Base-by-base conservation (phyloP, 805 yeast genomes). In the Metahyphopichia silvanorum region DNA sequence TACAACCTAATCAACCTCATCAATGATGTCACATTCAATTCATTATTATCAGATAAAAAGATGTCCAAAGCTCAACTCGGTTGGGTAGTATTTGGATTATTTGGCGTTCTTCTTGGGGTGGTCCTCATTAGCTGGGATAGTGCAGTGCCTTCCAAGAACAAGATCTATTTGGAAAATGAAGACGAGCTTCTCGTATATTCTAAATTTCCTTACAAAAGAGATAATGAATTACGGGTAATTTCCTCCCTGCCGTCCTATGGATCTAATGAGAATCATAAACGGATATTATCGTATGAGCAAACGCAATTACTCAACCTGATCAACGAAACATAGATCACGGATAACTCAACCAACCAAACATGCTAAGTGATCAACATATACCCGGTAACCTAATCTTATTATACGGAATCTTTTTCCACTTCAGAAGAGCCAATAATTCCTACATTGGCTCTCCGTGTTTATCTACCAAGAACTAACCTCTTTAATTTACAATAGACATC, bases 31-130 rank as follows among this genome's bases (percentile, higher is more conserved):
- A 73, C 80, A 21, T 62, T 77, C 40, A 86, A 86, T 55, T 80
- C 84, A 12, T 55, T 84, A 25, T 64, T 83, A 6, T 71, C 77
- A 46, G 50, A 47, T 14, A 51, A 56, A 12, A 39, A 38, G 25
- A 57, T 66, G 51, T 43, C 58, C 5, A 74, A 71, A 37, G 57
- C 71, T 27, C 86, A 79, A 47, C 62, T 79, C 43, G 25, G 59
- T 2, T 65, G 65, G 51, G 66, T 76, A 8, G 35, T 66, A 5
- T 14, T 65, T 1, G 82, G 81, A 1, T 60, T 74, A 11, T 19
- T 66, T 29, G 70, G 76, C 9, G 77, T 77, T 0, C 51, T 80
- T 13, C 72, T 77, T 15, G 95, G 95, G 2, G 95, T 86, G 3
- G 68, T 78, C 21, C 53, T 74, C 9, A 64, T 86, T 13, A 80